These are phyloP conservation scores for Protomyces arabidopsidicola DNA, from an alignment of 1,139 yeast genomes.

Conservation along the genomic window DNA sequence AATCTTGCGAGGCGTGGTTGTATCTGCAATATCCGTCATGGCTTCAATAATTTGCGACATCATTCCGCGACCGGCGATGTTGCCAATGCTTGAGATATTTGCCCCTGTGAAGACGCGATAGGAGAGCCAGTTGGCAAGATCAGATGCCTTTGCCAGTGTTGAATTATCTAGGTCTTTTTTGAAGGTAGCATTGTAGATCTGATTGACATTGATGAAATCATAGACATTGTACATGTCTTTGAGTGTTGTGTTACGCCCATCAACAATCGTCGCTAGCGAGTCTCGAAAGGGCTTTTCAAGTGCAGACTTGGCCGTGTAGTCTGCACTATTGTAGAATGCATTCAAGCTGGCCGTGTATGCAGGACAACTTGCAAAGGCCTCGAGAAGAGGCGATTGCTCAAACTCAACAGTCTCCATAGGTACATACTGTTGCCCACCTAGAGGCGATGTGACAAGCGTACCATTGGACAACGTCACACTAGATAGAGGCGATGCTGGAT, in stretches of 20 bases:
- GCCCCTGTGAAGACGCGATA: constrained; percentile 24
- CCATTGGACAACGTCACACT: constrained; percentile 23
- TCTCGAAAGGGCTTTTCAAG: neutral
- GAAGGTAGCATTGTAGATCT: constrained; percentile 22
- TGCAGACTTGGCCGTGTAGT: constrained; percentile 4
- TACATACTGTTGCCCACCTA: constrained; percentile 21
- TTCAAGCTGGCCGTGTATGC: constrained; percentile 9
- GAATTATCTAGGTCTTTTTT: neutral
- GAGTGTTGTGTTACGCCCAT: constrained; percentile 11
- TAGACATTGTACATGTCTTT: constrained; percentile 24
- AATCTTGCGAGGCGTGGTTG: constrained; percentile 10
- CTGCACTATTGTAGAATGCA: constrained; percentile 7
- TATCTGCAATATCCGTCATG: constrained; percentile 19
- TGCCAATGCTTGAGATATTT: constrained; percentile 6
- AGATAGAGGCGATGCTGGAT: constrained; percentile 11
- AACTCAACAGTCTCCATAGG: constrained; percentile 23
- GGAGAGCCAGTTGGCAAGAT: constrained; percentile 22
- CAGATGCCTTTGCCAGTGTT: constrained; percentile 9
- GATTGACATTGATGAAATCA: constrained; percentile 26
- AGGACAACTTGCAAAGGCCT: constrained; percentile 21
- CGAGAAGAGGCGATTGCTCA: constrained; percentile 20
- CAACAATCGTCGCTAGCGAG: constrained; percentile 3
- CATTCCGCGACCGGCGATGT: constrained; percentile 22
- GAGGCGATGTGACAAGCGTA: constrained; percentile 20
- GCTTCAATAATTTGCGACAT: constrained; percentile 17